Base-by-base conservation (phyloP, 1,284 basidiomycete genomes). In the Mycena sp. region DNA sequence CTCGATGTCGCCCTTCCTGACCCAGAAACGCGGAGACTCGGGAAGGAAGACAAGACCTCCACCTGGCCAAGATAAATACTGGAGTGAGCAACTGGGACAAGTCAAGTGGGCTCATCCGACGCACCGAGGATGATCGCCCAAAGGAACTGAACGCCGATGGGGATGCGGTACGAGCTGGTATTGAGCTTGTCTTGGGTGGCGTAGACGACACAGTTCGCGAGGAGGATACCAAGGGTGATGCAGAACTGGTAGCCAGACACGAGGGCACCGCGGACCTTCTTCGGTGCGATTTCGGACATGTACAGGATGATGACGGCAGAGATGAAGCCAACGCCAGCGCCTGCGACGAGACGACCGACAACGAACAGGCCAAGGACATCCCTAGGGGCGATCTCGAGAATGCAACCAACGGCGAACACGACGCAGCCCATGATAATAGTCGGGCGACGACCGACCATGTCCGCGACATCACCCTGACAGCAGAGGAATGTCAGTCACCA, bases 11-110 rank as follows among this genome's bases (percentile, higher is more conserved):
- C 88, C 89, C 66, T 84, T 83, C 81, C 91, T 92, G 79, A 95
- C 84, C 64, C 89, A 86, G 86, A 86, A 96, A 76, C 95, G 93
- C 26, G 95, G 94, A 25, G 93, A 95, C 25, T 61, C 59, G 52
- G 82, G 81, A 58, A 66, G 25, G 75, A 76, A 61, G 77, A 78
- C 68, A 71, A 79, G 68, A 78, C 74, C 57, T 79, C 70, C 57
- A 55, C 44, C 44, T 46, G 11, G 6, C n/a, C n/a, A n/a, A n/a
- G n/a, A n/a, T n/a, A n/a, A 17, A 14, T 7, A 14, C 3, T 19
- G 12, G 25, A 46, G 26, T 46, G 9, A 46, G 21, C n/a, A 28
- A n/a, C n/a, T 23, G 25, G 17, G n/a, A 9, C 21, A 26, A 26
- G 3, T 9, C 9, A 26, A 28, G 10, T 21, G 26, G 26, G n/a